Conservation (phyloP, 805 yeast species). For the Candida maesae region DNA sequence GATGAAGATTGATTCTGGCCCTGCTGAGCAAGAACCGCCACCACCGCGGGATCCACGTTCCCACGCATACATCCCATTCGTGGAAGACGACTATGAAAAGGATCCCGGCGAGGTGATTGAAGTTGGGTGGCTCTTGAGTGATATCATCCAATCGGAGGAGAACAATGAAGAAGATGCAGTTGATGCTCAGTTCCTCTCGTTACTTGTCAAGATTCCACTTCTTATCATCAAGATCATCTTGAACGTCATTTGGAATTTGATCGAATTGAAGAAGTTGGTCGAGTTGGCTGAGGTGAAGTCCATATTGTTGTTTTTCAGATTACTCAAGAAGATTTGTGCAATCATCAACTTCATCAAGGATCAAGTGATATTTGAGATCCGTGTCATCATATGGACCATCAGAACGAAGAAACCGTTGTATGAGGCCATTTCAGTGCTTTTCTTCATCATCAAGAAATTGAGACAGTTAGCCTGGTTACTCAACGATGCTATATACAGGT, state of each 20-base stretch:
- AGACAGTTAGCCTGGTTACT: conserved; percentile 20
- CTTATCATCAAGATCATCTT: conserved; percentile 16
- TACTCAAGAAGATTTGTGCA: conserved; percentile 13
- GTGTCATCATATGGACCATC: conserved; percentile 12
- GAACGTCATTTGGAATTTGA: conserved; percentile 18
- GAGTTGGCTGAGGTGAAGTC: conserved; percentile 17
- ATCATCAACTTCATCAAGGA: conserved; percentile 13
- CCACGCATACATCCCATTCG: conserved; percentile 12
- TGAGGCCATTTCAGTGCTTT: conserved; percentile 11
- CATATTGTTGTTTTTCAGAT: conserved; percentile 9
- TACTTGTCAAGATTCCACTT: conserved; percentile 15
- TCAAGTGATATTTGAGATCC: conserved; percentile 12
- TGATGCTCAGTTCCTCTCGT: conserved; percentile 9
- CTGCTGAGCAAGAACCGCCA: too few relatives aligned
- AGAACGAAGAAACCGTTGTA: conserved; percentile 13
- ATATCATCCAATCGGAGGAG: background rate
- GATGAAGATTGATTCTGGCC: background rate
- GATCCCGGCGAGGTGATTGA: background rate
- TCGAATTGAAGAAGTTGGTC: conserved; percentile 17
- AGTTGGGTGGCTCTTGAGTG: background rate
- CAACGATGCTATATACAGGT: conserved; percentile 21
- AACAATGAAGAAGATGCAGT: background rate
- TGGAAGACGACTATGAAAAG: conserved; percentile 1
- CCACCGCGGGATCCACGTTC: background rate
- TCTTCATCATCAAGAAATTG: conserved; percentile 18